Base-by-base conservation (phyloP, 1,284 basidiomycete species). In the Cryptococcus deneoformans region DNA sequence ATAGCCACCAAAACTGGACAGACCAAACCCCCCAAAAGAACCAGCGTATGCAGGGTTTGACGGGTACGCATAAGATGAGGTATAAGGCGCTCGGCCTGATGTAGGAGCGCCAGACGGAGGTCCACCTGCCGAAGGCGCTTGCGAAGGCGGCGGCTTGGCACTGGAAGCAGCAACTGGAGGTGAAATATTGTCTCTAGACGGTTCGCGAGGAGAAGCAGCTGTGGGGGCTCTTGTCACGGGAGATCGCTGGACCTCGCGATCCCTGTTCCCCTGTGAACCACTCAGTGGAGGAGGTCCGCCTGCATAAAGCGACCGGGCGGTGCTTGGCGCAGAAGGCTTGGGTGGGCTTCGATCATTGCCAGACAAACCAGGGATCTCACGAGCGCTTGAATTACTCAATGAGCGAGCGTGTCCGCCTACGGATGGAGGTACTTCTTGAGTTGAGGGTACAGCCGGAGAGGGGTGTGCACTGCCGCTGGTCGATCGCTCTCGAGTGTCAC, bases 1-100 rank as follows among this genome's bases (percentile, higher is more conserved):
- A 49, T 58, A 61, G 5, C 60, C 56, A 38, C 56, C 56, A 34
- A 63, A 61, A 12, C 57, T 53, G 16, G 53, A 52, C 9, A 63
- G 52, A 10, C 59, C 59, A 42, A 61, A 64, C 14, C 59, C 59
- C 4, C 54, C 52, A 35, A 61, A 64, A 11, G 54, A 34, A 29
- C 56, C 49, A 8, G 59, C 38, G 36, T 60, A 60, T 1, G 35
- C 39, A 4, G 48, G 48, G n/a, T 37, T 38, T 10, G n/a, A 16
- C 6, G 29, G 50, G 39, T 39, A 40, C 7, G 38, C 42, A 2
- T 39, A 12, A 20, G 53, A 56, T 4, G 54, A 54, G 20, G 46
- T 12, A 34, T 50, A 64, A 3, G 59, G 57, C 5, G 46, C 45
- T 43, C 56, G 40, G 10, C 20, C 46, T 9, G 47, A 34, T n/a